phyloP scores from a whole-genome alignment of 306 rosid species.

The Canavalia gladiata region DNA sequence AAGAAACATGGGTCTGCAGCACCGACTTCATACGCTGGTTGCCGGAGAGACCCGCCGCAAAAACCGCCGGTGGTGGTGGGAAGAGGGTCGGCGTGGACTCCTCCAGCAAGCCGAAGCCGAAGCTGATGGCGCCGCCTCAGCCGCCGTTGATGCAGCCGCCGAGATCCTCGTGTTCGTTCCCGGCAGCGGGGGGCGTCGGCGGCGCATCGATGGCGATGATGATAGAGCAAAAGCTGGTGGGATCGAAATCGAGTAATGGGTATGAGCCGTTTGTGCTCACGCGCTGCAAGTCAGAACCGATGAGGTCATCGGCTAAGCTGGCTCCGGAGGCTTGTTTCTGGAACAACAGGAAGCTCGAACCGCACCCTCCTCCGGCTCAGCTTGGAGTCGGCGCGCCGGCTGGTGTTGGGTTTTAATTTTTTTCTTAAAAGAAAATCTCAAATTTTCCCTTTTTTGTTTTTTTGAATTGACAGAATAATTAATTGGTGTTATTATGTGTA shows the following conservation, averaged over 20 bases:
- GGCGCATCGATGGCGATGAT: slow-evolving; percentile 72
- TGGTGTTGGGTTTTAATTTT: slow-evolving; percentile 80
- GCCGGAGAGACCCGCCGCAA: slow-evolving; percentile 70
- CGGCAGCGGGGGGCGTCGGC: slow-evolving; percentile 48
- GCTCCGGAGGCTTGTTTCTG: slow-evolving; percentile 85
- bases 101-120: background rate
- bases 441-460: background rate
- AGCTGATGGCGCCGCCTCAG: slow-evolving; percentile 4
- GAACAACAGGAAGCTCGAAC: slow-evolving; percentile 83
- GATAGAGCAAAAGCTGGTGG: slow-evolving; percentile 82
- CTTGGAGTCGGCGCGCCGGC: slow-evolving; percentile 82
- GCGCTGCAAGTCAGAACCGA: slow-evolving; percentile 97
- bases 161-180: slow-evolving; percentile 81
- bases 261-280: slow-evolving; percentile 90
- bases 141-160: slow-evolving; percentile 69
- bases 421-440: slow-evolving; percentile 23
- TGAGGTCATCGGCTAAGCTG: slow-evolving; percentile 73
- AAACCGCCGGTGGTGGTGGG: slow-evolving; percentile 30
- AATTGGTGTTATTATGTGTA: slow-evolving; percentile 48
- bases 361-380: slow-evolving; percentile 66
- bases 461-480: slow-evolving; percentile 49
- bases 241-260: slow-evolving; percentile 57
- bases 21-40: slow-evolving; percentile 81
- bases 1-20: slow-evolving; percentile 94
- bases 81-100: slow-evolving; percentile 52